Evolutionary conservation across 2,329 filamentous ascomycete genomes (phyloP).

Genomic region (Thermothelomyces thermophilus): DNA sequence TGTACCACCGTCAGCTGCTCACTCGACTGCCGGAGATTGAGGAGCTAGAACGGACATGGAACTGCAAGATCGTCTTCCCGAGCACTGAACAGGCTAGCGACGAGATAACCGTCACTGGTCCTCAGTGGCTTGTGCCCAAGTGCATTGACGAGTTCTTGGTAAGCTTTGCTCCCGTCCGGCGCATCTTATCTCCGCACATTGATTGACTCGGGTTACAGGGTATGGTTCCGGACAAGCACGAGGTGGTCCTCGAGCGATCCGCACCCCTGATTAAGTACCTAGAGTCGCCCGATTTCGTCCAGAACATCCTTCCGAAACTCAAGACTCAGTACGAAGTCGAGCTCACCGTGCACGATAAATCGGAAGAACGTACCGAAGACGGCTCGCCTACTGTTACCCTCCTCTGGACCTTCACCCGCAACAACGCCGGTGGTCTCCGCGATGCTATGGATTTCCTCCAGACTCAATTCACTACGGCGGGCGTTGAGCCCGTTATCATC

Average conservation of each 20-base stretch:
- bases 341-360: constrained; percentile 63
- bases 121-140: constrained; percentile 96
- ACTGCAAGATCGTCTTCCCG: constrained; percentile 98
- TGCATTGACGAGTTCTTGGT: constrained; percentile 92
- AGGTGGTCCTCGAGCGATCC: constrained; percentile 74
- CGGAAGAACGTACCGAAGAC: constrained; percentile 52
- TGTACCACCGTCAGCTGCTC: constrained; percentile 93
- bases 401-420: constrained; percentile 81
- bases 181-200: neutral
- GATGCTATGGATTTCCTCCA: constrained; percentile 95
- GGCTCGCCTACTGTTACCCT: constrained; percentile 55
- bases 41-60: constrained; percentile 96
- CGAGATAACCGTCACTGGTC: constrained; percentile 88
- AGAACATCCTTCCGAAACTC: constrained; percentile 74
- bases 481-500: constrained; percentile 80
- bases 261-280: constrained; percentile 74
- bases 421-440: constrained; percentile 90
- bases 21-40: constrained; percentile 84
- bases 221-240: constrained; percentile 96
- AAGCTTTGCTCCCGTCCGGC: constrained; percentile 28
- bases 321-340: constrained; percentile 90
- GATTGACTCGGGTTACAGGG: constrained; percentile 45
- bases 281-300: constrained; percentile 70
- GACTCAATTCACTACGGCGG: constrained; percentile 74
- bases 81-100: constrained; percentile 97